Base-by-base conservation (phyloP, 495 filamentous ascomycete genomes). In the Lepraria neglecta region DNA sequence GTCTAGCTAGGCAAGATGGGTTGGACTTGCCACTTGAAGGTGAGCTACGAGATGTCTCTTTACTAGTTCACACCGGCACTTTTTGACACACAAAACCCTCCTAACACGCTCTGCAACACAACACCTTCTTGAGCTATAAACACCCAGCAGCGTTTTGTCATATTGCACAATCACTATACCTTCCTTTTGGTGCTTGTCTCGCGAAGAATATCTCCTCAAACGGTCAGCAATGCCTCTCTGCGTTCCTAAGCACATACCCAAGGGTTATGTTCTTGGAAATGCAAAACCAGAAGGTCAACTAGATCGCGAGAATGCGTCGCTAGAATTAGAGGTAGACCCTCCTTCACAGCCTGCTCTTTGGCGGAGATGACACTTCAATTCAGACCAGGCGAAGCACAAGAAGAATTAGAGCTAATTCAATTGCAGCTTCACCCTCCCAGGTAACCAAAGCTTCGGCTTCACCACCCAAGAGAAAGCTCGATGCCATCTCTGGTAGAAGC, bases 1-100 rank as follows among this genome's bases (percentile, higher is more conserved):
- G 81, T 43, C 30, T 84, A n/a, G 74, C 80, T 12, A 83, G 87
- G 46, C 87, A 92, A 65, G 85, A 86, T 70, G 86, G 84, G 42
- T 77, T 75, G 31, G 77, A 79, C 53, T 72, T 74, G 14, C 77
- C 78, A 60, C 61, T 75, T 47, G 86, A 84, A 71, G 86, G 87
- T 90, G 73, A 73, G 85, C 81, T 65, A 30, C 50, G 12, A 9
- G 52, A 19, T 44, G 4, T 45, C 31, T 17, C n/a, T 33, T 6
- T 31, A 0, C 35, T 19, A 27, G 24, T 30, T 52, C 4, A 19
- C 42, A 28, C 24, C 40, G 6, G 15, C 50, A 19, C 6, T 28
- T 3, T 10, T 52, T 53, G 9, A 43, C 17, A 27, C 33, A 42
- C 40, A 31, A 3, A 6, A 24, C n/a, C 27, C 3, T 45, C 19